Base-by-base conservation (phyloP, 106 monocot species). In the Dendrobium officinale region DNA sequence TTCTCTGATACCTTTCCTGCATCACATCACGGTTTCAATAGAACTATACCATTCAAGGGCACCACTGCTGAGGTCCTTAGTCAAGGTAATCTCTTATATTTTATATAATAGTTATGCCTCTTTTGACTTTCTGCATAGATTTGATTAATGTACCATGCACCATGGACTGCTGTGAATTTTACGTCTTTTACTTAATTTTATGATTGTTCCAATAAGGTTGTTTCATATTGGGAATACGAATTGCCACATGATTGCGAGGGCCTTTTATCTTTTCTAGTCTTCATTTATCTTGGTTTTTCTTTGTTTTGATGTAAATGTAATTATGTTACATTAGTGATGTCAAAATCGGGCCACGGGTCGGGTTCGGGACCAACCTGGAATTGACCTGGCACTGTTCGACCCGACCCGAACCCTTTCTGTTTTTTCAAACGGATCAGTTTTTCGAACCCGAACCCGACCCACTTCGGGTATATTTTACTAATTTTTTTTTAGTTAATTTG, bases 41-140 rank as follows among this genome's bases (percentile, higher is more conserved):
- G 73, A 79, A 88, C 85, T 80, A 82, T 84, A 73, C 80, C 90
- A 26, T 82, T 78, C 27, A 91, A 84, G 84, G 66, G 84, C 67
- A 72, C 84, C 79, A 85, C 70, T 43, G 72, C 80, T 17, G 79
- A 81, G 70, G 82, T 86, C 78, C 86, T 85, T 70, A 77, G 77
- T 83, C 88, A 86, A 91, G 88, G 88, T 91, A 82, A 80, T 77
- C 16, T 49, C 4, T 51, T 3, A n/a, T 40, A 66, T 17, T 37
- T 29, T 7, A 43, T 37, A 70, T 22, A 37, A 37, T 20, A 70
- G 61, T 22, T 58, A 22, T 55, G 11, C 48, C 3, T 26, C 9
- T 72, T 17, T 72, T 10, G 9, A 41, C 4, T 70, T 18, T 56
- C 20, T 27, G 6, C 31, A 9, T 49, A 48, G 72, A 68, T 31